Evolutionary conservation across 306 rosid genomes (phyloP), one percentile per base, ranked within the genome.

Genomic region (Abrus pulchellus): DNA sequence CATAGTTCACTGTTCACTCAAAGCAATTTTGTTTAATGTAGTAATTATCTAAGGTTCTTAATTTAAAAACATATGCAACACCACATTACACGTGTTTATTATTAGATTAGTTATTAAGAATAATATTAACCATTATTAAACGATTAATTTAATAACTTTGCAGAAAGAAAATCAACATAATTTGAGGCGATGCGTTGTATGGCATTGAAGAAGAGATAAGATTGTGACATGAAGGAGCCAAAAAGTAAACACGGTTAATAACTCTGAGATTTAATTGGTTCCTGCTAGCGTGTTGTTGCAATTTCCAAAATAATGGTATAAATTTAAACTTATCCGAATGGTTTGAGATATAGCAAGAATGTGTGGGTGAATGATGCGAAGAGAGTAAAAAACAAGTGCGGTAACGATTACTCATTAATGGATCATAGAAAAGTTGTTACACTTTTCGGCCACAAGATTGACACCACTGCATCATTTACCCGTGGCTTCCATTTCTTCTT

Each of bases 251-350:
- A 56, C 4, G n/a, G 38, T 44, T 44, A 43, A 30, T 44, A 2
- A 33, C 38, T 27, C 34, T 43, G 4, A 62, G 41, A 20, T 63
- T 76, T 64, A 4, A 28, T 14, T 9, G 43, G 68, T 9, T 78
- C 60, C 45, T 12, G n/a, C 55, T 27, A 38, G 9, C 9, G 80
- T 47, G 57, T 30, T n/a, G n/a, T 5, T 55, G 36, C 14, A 32
- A 45, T 56, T 12, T 71, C 7, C 29, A 33, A 0, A 6, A 49
- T 47, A 62, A 44, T 68, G 6, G 0, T 14, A 29, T 10, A 66
- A 72, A 40, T 43, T 14, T 6, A 55, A 52, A 5, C 74, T 64
- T 80, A 80, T 80, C 84, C 84, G 32, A 63, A 36, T 3, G 33
- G 14, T 75, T 13, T 74, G 9, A 32, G 76, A 78, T 32, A 43